Base-by-base conservation (phyloP, 2,329 filamentous ascomycete species). In the Alternaria sp. region DNA sequence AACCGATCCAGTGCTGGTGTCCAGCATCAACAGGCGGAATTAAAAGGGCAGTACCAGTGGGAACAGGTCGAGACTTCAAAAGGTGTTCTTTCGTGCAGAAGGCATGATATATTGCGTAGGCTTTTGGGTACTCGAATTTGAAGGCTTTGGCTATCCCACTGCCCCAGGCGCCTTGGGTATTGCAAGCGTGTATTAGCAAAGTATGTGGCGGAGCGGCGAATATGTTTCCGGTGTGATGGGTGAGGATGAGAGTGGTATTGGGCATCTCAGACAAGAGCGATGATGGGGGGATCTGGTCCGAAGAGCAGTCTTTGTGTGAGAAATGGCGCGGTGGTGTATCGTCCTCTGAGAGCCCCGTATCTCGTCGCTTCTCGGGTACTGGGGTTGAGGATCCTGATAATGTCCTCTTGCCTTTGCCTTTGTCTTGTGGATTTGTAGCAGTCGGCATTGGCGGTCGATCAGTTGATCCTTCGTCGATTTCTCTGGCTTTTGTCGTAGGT, bases 171-270 rank as follows among this genome's bases (percentile, higher is more conserved):
- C 87, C 87, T 61, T 81, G 75, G 51, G 82, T 83, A 72, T 89
- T 89, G 76, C 86, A 88, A 12, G 87, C 85, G 71, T 89, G 87
- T 58, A 88, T 81, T 16, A 89, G 75, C 16, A 86, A 79, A 22
- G 81, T 78, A 53, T 80, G 74, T 34, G 80, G 70, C 0, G 86
- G 85, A 0, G 84, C 84, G 38, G 79, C 70, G 69, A 88, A 87
- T 39, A 89, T 79, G 67, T 86, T 78, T 52, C 84, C 84, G 5
- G 58, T 61, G 61, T 73, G 66, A 56, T 71, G 55, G 20, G 63
- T 67, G 9, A 78, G 58, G 1, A n/a, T 16, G 3, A 71, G 54
- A 30, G 38, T 5, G 49, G 22, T 36, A 6, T 14, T 6, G 14
- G 9, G 18, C 24, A 14, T 36, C 5, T 43, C 14, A 8, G 20